Evolutionary conservation across 202 grass and related monocot genomes (phyloP), one percentile per base, ranked within the genome.

Genomic region (Digitaria exilis): DNA sequence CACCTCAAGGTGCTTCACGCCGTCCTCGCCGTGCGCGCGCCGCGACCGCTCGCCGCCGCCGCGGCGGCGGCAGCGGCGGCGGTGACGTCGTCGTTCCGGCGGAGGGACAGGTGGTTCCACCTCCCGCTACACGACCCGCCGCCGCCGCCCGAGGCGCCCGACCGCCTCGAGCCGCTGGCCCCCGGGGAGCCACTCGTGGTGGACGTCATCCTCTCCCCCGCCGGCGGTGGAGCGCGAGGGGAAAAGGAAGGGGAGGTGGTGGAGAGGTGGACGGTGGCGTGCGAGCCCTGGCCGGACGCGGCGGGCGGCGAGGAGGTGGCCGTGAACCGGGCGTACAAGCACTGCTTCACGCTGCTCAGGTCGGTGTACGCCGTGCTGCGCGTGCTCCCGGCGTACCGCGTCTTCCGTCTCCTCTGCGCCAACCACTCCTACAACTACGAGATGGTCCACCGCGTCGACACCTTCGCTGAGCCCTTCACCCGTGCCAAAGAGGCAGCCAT

Each of bases 401-500:
- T 97, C 34, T 97, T 92, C 84, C 87, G 87, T 52, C 80, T 91
- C 82, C 84, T 97, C 31, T 88, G 90, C 79, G 84, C 86, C 2
- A 91, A 89, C 75, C 86, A 91, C 15, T 84, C 95, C 4, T 94
- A 94, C 84, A 97, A 97, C 78, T 94, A 97, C 76, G 95, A 97
- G 66, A 81, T 97, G 73, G 81, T 62, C 55, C 87, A 97, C 82
- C 78, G 84, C 34, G 82, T 91, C 24, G 65, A 85, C 43, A 90
- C 92, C 63, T 94, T 94, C 66, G 88, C 79, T 16, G 88, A 54
- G 84, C 95, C 92, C 4, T 94, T 97, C 83, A 89, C 92, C 3
- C 90, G 95, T 31, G 71, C 26, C 56, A 68, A 97, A 57, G 95
- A 92, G 79, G 71, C 86, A 4, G 86, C 80, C 30, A 84, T 97